Conservation (phyloP, 1,139 yeast species). For the Kodamaea suecica region DNA sequence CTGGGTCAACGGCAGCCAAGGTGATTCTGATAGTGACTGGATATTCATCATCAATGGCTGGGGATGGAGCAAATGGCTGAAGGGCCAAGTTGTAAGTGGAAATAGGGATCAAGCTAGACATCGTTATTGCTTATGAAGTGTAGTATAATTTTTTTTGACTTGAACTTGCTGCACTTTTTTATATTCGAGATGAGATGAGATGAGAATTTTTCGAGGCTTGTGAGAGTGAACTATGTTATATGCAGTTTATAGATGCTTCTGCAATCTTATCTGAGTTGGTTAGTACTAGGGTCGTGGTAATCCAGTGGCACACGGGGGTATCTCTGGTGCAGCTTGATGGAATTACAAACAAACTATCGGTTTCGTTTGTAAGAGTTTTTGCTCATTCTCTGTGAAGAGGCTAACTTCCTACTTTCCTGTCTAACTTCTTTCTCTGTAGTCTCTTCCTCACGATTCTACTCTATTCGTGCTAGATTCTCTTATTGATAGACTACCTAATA, state of each 20-base stretch:
- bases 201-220: slow-evolving; percentile 2
- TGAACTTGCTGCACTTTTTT: neutral
- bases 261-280: too few relatives aligned
- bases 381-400: too few relatives aligned
- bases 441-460: too few relatives aligned
- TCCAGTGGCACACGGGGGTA: too few relatives aligned
- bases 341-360: too few relatives aligned
- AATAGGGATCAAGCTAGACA: slow-evolving; percentile 74
- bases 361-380: too few relatives aligned
- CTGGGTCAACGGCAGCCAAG: slow-evolving; percentile 94
- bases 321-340: too few relatives aligned
- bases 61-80: slow-evolving; percentile 80
- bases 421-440: too few relatives aligned
- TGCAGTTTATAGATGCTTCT: neutral
- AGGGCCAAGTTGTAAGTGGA: slow-evolving; percentile 83
- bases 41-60: slow-evolving; percentile 80
- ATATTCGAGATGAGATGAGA: slow-evolving; percentile 7
- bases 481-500: too few relatives aligned
- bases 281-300: too few relatives aligned
- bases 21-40: slow-evolving; percentile 90
- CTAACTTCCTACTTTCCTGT: too few relatives aligned
- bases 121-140: slow-evolving; percentile 18
- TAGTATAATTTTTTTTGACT: neutral
- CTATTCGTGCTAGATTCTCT: too few relatives aligned
- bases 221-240: neutral